phyloP scores from a whole-genome alignment of 768 basidiomycete species.

The Porphyrellus cyaneotinctus region DNA sequence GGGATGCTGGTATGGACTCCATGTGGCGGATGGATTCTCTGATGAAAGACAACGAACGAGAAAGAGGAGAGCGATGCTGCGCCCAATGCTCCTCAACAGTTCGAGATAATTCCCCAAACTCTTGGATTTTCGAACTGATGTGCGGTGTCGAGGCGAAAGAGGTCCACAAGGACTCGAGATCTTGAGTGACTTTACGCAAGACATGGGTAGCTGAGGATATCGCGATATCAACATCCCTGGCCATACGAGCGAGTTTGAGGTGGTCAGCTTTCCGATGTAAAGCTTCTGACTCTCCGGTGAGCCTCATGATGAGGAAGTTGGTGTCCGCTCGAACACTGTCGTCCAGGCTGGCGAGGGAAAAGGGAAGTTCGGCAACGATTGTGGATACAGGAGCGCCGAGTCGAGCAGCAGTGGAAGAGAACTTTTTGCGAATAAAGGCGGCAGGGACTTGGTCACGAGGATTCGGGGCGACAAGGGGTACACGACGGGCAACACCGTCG shows the following conservation, averaged over 20 bases:
- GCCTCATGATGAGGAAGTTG: conserved; percentile 63
- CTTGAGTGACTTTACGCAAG: conserved; percentile 38
- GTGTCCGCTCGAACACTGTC: conserved; percentile 62
- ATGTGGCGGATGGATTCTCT: conserved; percentile 54
- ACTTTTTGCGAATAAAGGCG: conserved; percentile 31
- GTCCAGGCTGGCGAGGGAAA: conserved; percentile 60
- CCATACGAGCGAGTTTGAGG: conserved; percentile 49
- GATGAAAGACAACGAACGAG: conserved; percentile 49
- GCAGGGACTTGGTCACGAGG: conserved; percentile 9
- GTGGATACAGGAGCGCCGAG: conserved; percentile 33
- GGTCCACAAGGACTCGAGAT: conserved; percentile 38
- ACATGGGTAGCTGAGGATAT: conserved; percentile 36
- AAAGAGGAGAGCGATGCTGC: conserved; percentile 35
- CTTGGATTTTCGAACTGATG: conserved; percentile 28
- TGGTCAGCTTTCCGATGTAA: conserved; percentile 47
- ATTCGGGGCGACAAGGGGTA: conserved; percentile 53
- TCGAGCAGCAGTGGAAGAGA: conserved; percentile 34
- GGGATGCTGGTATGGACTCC: conserved; percentile 42
- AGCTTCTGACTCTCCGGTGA: conserved; percentile 50
- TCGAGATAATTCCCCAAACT: conserved; percentile 36
- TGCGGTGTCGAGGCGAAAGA: conserved; percentile 31
- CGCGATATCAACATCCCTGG: conserved; percentile 48
- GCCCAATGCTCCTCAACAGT: conserved; percentile 35
- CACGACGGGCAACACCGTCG: conserved; percentile 44
- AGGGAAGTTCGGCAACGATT: conserved; percentile 40